Conservation (phyloP, 1,284 basidiomycete genomes). For the Erythrobasidium hasegawianum region DNA sequence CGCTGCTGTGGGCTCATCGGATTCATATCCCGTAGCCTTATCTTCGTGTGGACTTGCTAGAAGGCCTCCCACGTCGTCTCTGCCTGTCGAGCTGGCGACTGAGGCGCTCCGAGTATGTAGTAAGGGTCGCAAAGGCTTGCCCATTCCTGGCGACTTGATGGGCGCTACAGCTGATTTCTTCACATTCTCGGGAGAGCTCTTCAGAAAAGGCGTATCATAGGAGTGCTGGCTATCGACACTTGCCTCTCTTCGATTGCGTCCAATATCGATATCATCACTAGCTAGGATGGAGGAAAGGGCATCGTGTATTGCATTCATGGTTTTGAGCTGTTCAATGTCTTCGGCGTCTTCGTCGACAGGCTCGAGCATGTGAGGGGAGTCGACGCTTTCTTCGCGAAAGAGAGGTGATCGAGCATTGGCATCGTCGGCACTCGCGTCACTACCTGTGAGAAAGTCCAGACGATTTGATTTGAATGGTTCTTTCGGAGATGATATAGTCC, state of each 20-base stretch:
- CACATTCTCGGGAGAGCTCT: background rate
- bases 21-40: background rate
- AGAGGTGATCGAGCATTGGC: conserved; percentile 61
- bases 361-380: conserved; percentile 15
- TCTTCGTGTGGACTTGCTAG: conserved; percentile 1
- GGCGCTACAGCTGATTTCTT: background rate
- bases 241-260: background rate
- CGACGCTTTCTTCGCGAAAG: conserved; percentile 51
- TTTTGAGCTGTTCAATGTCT: conserved; percentile 59
- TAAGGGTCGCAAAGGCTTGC: background rate
- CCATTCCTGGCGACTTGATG: background rate
- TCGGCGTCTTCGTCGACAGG: conserved; percentile 50
- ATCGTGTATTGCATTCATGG: conserved; percentile 90
- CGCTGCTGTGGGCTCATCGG: background rate
- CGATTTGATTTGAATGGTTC: conserved; percentile 17
- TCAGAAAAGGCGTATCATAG: background rate
- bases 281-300: conserved; percentile 63
- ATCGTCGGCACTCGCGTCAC: background rate
- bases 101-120: conserved; percentile 6
- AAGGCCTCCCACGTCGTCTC: background rate
- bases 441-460: conserved; percentile 25
- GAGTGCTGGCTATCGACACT: conserved; percentile 20
- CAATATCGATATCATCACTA: background rate
- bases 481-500: background rate
- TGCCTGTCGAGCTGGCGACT: background rate